phyloP scores from a whole-genome alignment of 2,329 filamentous ascomycete genomes.

The Ophiocordyceps camponoti-floridani region DNA sequence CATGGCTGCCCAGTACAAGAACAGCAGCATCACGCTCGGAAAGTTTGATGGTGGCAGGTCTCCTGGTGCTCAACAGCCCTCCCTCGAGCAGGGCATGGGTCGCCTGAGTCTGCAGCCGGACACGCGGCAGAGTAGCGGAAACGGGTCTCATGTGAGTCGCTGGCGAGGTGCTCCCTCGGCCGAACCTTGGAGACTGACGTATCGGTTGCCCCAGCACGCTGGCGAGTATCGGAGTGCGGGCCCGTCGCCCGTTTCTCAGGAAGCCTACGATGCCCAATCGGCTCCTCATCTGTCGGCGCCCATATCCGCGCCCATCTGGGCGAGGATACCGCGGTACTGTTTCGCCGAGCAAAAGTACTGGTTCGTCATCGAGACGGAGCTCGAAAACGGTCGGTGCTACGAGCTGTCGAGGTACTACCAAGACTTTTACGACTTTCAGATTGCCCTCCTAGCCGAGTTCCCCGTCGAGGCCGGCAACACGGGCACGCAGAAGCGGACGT shows the following conservation, averaged over 20 bases:
- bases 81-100: slow-evolving; percentile 52
- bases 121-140: slow-evolving; percentile 9
- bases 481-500: slow-evolving; percentile 55
- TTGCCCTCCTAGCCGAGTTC: slow-evolving; percentile 80
- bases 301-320: slow-evolving; percentile 60
- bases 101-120: slow-evolving; percentile 51
- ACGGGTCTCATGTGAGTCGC: slow-evolving; percentile 10
- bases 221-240: neutral
- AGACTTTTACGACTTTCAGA: slow-evolving; percentile 98
- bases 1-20: slow-evolving; percentile 98
- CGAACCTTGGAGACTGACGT: neutral
- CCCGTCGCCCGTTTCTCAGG: slow-evolving; percentile 16
- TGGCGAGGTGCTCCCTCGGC: neutral
- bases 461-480: slow-evolving; percentile 84
- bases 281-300: slow-evolving; percentile 51
- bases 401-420: slow-evolving; percentile 90
- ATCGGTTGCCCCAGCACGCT: neutral
- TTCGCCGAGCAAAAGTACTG: slow-evolving; percentile 97
- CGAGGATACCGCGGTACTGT: slow-evolving; percentile 80
- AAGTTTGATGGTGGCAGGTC: slow-evolving; percentile 53
- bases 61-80: slow-evolving; percentile 18
- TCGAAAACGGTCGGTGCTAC: slow-evolving; percentile 85
- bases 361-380: slow-evolving; percentile 85
- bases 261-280: slow-evolving; percentile 18
- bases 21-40: slow-evolving; percentile 90